Percentiles rank a stretch among this genome's conserved stretches.
Evolutionary conservation across 176 grass and related monocot species (phyloP).

Genomic region (Tillandsia leiboldiana): DNA sequence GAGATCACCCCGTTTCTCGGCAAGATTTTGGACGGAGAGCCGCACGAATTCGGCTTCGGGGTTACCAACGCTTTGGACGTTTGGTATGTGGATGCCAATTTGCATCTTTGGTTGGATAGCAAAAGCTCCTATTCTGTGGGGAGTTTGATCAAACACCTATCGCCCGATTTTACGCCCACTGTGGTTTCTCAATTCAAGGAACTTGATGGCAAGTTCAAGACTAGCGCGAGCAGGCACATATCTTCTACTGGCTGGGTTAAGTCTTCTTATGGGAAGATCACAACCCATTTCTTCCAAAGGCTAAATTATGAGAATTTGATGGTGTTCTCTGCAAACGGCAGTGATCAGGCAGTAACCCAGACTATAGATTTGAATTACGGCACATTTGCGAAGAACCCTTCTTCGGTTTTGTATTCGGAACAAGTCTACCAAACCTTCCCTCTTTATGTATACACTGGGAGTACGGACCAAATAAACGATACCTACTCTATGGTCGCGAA

Average conservation of each 20-base stretch:
- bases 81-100: conserved; percentile 76
- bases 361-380: conserved; percentile 42
- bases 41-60: conserved; percentile 45
- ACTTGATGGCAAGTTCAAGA: conserved; percentile 24
- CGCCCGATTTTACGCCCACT: conserved; percentile 23
- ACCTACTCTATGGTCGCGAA: conserved; percentile 23
- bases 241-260: conserved; percentile 54
- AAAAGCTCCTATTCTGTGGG: conserved; percentile 31
- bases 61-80: conserved; percentile 46
- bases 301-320: conserved; percentile 46
- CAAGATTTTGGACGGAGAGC: conserved; percentile 43
- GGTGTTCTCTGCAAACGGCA: conserved; percentile 14
- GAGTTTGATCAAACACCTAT: conserved; percentile 34
- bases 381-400: conserved; percentile 28
- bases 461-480: conserved; percentile 23
- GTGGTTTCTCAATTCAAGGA: conserved; percentile 13
- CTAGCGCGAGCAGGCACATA: conserved; percentile 42
- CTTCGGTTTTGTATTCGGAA: conserved; percentile 43
- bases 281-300: conserved; percentile 43
- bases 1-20: conserved; percentile 71
- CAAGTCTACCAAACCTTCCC: conserved; percentile 45
- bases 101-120: conserved; percentile 78
- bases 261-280: conserved; percentile 62
- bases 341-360: conserved; percentile 37
- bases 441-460: conserved; percentile 36